Evolutionary conservation across 140 eudicot genomes (phyloP).

Genomic region (Senecio squalidus): DNA sequence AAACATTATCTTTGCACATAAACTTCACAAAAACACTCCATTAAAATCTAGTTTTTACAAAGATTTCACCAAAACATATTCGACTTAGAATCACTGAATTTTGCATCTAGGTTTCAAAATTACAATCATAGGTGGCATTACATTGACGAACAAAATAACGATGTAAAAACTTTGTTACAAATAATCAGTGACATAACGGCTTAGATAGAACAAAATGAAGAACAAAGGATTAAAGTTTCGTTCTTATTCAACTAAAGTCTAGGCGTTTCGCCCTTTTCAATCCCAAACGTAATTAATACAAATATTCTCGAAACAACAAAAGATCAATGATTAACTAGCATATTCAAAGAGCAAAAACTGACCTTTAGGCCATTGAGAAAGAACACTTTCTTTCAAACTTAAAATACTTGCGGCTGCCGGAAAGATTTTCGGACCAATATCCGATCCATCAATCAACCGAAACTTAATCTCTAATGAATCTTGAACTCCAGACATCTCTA

Average conservation of each 20-base stretch:
- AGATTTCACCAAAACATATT: neutral
- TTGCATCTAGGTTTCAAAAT: neutral
- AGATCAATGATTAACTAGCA: neutral
- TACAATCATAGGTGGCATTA: neutral
- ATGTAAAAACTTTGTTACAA: neutral
- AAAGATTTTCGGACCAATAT: conserved; percentile 78
- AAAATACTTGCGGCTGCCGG: conserved; percentile 70
- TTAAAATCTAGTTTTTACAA: neutral
- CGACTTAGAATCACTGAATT: neutral
- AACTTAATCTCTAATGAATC: conserved; percentile 84
- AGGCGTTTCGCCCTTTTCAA: neutral
- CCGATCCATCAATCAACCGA: conserved; percentile 81
- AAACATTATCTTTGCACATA: neutral
- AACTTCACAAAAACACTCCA: neutral
- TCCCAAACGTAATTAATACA: neutral
- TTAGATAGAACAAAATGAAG: conserved; percentile 6
- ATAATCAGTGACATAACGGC: neutral
- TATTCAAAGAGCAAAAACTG: conserved; percentile 6
- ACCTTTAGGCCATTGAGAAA: conserved; percentile 98
- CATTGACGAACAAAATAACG: neutral
- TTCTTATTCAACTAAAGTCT: conserved; percentile 3
- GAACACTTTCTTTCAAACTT: conserved; percentile 71
- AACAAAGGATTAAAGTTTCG: neutral
- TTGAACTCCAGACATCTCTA: conserved; percentile 66
- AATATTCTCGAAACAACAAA: neutral